A percentile compares a stretch with the other conserved stretches of the same genome.
phyloP scores from a whole-genome alignment of 2,329 filamentous ascomycete species.

The Zarea fungicola region DNA sequence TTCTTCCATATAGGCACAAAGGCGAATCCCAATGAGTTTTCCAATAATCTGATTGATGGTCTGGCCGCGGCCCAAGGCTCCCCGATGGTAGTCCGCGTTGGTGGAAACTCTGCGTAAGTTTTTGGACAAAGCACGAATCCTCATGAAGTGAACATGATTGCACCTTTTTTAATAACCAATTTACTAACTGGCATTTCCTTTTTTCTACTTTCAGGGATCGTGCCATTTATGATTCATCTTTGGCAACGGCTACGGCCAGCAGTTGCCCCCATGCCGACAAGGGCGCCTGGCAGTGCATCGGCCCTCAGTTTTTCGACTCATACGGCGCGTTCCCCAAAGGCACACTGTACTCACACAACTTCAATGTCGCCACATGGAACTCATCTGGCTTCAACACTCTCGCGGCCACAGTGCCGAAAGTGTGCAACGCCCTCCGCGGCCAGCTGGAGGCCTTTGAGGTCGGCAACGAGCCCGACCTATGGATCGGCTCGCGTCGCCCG shows the following conservation, averaged over 20 bases:
- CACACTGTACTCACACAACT: conserved; percentile 20
- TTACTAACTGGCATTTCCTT: too few relatives aligned
- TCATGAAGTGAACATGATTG: too few relatives aligned
- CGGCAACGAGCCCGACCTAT: conserved; percentile 23
- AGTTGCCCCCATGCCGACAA: conserved; percentile 19
- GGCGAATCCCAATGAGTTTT: conserved; percentile 15
- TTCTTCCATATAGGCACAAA: conserved; percentile 11
- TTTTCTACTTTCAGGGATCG: conserved; percentile 18
- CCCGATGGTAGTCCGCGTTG: conserved; percentile 17
- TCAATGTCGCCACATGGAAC: conserved; percentile 21
- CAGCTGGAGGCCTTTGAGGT: conserved; percentile 20
- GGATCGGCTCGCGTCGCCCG: conserved; percentile 16
- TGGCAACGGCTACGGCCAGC: conserved; percentile 17
- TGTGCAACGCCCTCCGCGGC: conserved; percentile 20
- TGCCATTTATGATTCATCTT: conserved; percentile 20
- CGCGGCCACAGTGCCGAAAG: conserved; percentile 19
- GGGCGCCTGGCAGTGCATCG: conserved; percentile 21
- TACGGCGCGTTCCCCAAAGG: conserved; percentile 19
- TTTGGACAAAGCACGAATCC: too few relatives aligned
- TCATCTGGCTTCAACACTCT: conserved; percentile 20
- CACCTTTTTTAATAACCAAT: not conserved
- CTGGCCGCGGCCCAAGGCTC: conserved; percentile 16
- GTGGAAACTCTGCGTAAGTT: conserved; percentile 20
- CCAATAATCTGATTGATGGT: conserved; percentile 17
- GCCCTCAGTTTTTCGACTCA: conserved; percentile 20